Evolutionary conservation across 306 rosid genomes (phyloP).

Genomic region (Malus asiatica): DNA sequence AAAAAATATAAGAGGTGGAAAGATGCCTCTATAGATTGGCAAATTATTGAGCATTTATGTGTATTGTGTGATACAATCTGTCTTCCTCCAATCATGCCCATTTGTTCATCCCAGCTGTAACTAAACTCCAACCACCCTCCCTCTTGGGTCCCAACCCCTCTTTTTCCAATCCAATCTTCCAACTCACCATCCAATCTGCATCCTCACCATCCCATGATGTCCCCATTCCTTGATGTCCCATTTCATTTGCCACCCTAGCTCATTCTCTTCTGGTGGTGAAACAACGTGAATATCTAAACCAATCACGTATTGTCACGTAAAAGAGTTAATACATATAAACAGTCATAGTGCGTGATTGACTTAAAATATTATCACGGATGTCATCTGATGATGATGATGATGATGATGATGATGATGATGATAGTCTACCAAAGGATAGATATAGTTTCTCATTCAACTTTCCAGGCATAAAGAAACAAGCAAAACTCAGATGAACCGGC

Average conservation of each 20-base stretch:
- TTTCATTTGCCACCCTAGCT: slow-evolving; percentile 26
- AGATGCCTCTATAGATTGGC: slow-evolving; percentile 38
- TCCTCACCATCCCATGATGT: slow-evolving; percentile 32
- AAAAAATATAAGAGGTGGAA: slow-evolving; percentile 3
- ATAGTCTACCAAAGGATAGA: not conserved
- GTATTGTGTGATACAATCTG: slow-evolving; percentile 30
- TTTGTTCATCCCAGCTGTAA: slow-evolving; percentile 59
- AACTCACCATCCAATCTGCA: slow-evolving; percentile 17
- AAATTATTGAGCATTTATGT: slow-evolving; percentile 49
- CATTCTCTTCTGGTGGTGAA: slow-evolving; percentile 20
- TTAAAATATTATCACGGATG: not conserved
- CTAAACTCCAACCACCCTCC: slow-evolving; percentile 27
- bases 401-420: slow-evolving; percentile 12
- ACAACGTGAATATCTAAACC: not conserved
- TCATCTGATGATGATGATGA: not conserved
- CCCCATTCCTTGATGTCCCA: slow-evolving; percentile 15
- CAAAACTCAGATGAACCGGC: slow-evolving; percentile 73
- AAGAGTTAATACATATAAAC: too few relatives aligned
- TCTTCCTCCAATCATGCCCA: slow-evolving; percentile 52
- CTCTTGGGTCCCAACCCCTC: slow-evolving; percentile 30
- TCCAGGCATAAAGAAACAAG: slow-evolving; percentile 91
- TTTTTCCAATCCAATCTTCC: slow-evolving; percentile 22
- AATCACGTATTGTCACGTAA: too few relatives aligned
- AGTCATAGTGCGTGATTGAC: not conserved
- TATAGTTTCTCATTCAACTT: slow-evolving; percentile 41